Conservation (phyloP, 805 yeast genomes). For the Wickerhamomyces subpelliculosus region DNA sequence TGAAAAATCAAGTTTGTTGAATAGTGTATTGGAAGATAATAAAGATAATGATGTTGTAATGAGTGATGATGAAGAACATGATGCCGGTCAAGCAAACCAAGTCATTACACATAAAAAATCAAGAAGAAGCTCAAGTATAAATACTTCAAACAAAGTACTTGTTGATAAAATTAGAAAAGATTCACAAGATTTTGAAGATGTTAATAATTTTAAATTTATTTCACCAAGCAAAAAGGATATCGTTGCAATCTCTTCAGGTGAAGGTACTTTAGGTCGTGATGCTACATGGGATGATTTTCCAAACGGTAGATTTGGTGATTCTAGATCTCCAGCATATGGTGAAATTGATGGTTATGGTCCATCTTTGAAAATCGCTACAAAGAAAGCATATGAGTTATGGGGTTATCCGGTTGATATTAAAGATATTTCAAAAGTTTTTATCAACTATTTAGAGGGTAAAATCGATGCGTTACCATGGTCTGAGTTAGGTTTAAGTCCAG, state of each 20-base stretch:
- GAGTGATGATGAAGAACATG: constrained; percentile 18
- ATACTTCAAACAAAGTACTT: constrained; percentile 35
- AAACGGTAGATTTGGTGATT: constrained; percentile 92
- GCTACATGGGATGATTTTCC: constrained; percentile 98
- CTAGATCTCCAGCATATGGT: constrained; percentile 94
- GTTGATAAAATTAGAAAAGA: constrained; percentile 23
- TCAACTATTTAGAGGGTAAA: constrained; percentile 65
- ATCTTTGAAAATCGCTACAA: constrained; percentile 64
- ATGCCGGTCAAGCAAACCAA: neutral
- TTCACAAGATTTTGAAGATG: constrained; percentile 18
- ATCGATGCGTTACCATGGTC: constrained; percentile 87
- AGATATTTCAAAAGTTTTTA: constrained; percentile 64
- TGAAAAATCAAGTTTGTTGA: constrained; percentile 49
- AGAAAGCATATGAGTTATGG: constrained; percentile 69
- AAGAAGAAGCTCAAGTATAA: constrained; percentile 16
- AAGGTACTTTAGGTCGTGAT: constrained; percentile 77
- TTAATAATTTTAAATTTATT: constrained; percentile 16
- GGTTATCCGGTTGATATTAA: constrained; percentile 57
- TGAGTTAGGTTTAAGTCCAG: constrained; percentile 78
- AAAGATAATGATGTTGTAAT: constrained; percentile 29
- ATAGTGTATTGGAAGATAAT: constrained; percentile 38
- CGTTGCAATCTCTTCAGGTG: constrained; percentile 75
- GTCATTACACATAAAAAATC: constrained; percentile 2
- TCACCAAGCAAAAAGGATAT: constrained; percentile 46
- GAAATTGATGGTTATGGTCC: constrained; percentile 98